Conservation (phyloP, 495 filamentous ascomycete species). For the Penicillium manginii region DNA sequence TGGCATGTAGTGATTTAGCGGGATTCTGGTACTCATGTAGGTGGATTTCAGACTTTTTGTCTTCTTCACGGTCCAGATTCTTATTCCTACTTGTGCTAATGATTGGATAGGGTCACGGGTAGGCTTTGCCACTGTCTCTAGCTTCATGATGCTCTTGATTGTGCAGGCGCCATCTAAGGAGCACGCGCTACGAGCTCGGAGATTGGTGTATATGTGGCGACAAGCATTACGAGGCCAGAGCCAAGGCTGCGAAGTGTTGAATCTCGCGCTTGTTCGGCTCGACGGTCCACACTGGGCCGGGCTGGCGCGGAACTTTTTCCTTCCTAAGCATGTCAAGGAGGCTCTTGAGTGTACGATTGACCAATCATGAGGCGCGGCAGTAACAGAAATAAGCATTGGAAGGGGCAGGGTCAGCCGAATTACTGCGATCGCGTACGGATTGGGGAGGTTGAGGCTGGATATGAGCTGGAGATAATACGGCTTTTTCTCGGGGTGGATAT, state of each 20-base stretch:
- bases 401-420: neutral
- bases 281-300: constrained; percentile 14
- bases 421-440: neutral
- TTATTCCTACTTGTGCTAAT: constrained; percentile 2
- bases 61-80: neutral
- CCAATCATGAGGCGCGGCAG: neutral
- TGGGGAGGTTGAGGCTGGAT: neutral
- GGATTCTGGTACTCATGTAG: constrained; percentile 26
- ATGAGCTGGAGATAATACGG: constrained; percentile 23
- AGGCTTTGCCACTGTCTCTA: constrained; percentile 19
- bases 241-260: constrained; percentile 14
- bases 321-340: constrained; percentile 15
- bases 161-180: constrained; percentile 21
- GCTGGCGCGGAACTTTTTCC: constrained; percentile 14
- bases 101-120: constrained; percentile 20
- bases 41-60: neutral
- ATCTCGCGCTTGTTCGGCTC: constrained; percentile 19
- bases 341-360: constrained; percentile 4
- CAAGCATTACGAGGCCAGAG: constrained; percentile 20
- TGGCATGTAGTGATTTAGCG: constrained; percentile 15
- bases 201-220: constrained; percentile 19
- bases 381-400: neutral
- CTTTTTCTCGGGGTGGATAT: constrained; percentile 25
- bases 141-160: constrained; percentile 22
- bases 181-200: constrained; percentile 16